A percentile compares a stretch with the other conserved stretches of the same genome.
phyloP scores from a whole-genome alignment of 2,329 filamentous ascomycete species.

The Ophiocordyceps australis region DNA sequence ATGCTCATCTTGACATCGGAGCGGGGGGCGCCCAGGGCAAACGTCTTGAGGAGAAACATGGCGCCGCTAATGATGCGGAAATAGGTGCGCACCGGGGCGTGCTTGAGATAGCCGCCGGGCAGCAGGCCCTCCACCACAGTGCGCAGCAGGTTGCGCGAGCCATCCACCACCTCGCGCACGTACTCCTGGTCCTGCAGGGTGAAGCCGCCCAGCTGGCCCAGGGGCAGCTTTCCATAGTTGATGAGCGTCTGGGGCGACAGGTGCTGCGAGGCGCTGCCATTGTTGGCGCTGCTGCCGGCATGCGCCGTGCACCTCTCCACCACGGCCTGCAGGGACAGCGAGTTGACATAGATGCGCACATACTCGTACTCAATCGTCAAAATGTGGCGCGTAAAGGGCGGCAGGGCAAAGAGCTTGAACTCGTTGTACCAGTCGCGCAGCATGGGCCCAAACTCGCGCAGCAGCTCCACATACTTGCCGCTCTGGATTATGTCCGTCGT shows the following conservation, averaged over 20 bases:
- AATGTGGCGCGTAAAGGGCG: slow-evolving; percentile 52
- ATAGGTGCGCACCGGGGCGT: slow-evolving; percentile 69
- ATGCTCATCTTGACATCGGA: slow-evolving; percentile 63
- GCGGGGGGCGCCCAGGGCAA: slow-evolving; percentile 63
- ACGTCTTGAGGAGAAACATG: slow-evolving; percentile 73
- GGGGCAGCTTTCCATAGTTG: slow-evolving; percentile 44
- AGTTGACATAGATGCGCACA: slow-evolving; percentile 87
- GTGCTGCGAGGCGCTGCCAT: slow-evolving; percentile 11
- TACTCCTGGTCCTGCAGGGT: slow-evolving; percentile 52
- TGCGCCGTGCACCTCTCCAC: slow-evolving; percentile 82
- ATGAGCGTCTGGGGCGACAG: slow-evolving; percentile 47
- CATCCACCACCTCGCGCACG: slow-evolving; percentile 59
- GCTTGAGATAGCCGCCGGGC: slow-evolving; percentile 59
- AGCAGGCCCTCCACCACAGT: slow-evolving; percentile 62
- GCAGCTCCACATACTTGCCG: slow-evolving; percentile 63
- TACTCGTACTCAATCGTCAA: slow-evolving; percentile 92
- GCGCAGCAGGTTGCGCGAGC: slow-evolving; percentile 56
- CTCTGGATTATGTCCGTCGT: slow-evolving; percentile 80
- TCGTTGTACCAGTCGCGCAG: slow-evolving; percentile 64
- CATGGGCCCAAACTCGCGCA: slow-evolving; percentile 67
- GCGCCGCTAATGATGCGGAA: slow-evolving; percentile 74
- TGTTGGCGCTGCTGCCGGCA: slow-evolving; percentile 26
- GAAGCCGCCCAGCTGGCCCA: slow-evolving; percentile 45
- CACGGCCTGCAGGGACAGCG: slow-evolving; percentile 81
- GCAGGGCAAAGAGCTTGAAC: slow-evolving; percentile 60